These are phyloP conservation scores for Gynandropsis gynandra DNA, from an alignment of 345 rosid genomes.

Conservation along the genomic window DNA sequence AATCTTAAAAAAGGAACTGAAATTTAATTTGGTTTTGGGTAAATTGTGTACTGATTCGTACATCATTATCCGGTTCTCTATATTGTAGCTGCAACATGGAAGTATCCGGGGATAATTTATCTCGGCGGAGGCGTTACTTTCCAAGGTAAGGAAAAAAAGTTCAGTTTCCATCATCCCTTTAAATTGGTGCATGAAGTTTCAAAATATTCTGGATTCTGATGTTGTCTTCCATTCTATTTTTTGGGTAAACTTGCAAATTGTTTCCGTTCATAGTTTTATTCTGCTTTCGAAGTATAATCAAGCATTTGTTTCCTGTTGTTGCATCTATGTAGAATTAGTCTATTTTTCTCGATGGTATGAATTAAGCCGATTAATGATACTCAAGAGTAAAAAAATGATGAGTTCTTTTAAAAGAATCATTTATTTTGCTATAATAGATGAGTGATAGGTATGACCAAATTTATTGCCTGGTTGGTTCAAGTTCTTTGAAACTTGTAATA, in stretches of 20 bases:
- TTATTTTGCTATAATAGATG: conserved; percentile 2
- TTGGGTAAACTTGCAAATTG: conserved; percentile 2
- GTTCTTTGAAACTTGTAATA: no score
- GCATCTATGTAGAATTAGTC: conserved; percentile 2
- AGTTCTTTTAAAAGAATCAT: conserved; percentile 4
- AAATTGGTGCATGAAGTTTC: neutral
- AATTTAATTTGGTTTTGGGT: conserved; percentile 12
- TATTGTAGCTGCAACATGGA: conserved; percentile 39
- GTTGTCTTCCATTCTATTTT: conserved; percentile 10
- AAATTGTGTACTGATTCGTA: conserved; percentile 8
- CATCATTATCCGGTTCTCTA: conserved; percentile 16
- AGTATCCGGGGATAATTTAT: conserved; percentile 37
- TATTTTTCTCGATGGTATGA: conserved; percentile 7
- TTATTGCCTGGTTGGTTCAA: no score
- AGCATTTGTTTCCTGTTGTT: conserved; percentile 5
- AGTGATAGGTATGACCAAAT: neutral
- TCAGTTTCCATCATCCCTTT: neutral
- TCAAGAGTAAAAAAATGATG: neutral
- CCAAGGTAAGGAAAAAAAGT: conserved; percentile 48
- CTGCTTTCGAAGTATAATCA: conserved; percentile 5
- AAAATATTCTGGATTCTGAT: conserved; percentile 12
- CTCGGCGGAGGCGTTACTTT: conserved; percentile 44
- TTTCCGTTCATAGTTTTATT: conserved; percentile 3
- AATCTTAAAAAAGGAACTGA: conserved; percentile 1
- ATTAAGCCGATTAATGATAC: neutral